Evolutionary conservation across 2,329 filamentous ascomycete species (phyloP), one percentile per base, ranked within the genome.

Genomic region (Drechslerella stenobrocha): DNA sequence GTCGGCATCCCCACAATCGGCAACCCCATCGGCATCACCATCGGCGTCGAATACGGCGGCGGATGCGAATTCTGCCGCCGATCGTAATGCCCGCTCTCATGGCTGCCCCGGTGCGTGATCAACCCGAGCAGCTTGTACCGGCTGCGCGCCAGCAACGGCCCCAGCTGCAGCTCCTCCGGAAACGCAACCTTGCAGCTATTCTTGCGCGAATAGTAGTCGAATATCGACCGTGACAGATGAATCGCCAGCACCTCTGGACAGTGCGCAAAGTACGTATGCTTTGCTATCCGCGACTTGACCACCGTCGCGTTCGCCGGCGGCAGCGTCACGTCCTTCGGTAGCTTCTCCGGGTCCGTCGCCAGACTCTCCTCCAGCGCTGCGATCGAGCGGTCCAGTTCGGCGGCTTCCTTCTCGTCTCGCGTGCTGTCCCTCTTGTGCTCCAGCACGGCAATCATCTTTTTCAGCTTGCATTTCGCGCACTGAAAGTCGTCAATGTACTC

Each of bases 401-500:
- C 40, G 13, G 42, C n/a, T 15, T 69, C 65, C 18, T 52, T 47
- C 23, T 53, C 52, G 40, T 57, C 57, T 9, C 45, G 56, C 30
- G 11, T 4, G 42, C 82, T 30, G 79, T n/a, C 76, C 30, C 87
- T 75, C 70, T 90, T 84, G 4, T 80, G 78, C 69, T 83, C 79
- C 70, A 89, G 83, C 51, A 81, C 77, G 26, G 84, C 80, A 53
- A 89, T 78, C 2, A 90, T 90, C 75, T 96, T 88, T 42, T 89
- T 77, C n/a, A 98, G 80, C 20, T 90, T 85, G 75, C 93, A 98
- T 77, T 86, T 88, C 73, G 96, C 93, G 78, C 93, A 98, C 72
- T 89, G 91, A 80, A 95, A 98, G 75, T 96, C 93, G 70, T 97
- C 92, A 71, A 98, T 96, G 75, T 90, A 87, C 76, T 98, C 93